Evolutionary conservation across 345 rosid genomes (phyloP).

Genomic region (Trapa bicornis): DNA sequence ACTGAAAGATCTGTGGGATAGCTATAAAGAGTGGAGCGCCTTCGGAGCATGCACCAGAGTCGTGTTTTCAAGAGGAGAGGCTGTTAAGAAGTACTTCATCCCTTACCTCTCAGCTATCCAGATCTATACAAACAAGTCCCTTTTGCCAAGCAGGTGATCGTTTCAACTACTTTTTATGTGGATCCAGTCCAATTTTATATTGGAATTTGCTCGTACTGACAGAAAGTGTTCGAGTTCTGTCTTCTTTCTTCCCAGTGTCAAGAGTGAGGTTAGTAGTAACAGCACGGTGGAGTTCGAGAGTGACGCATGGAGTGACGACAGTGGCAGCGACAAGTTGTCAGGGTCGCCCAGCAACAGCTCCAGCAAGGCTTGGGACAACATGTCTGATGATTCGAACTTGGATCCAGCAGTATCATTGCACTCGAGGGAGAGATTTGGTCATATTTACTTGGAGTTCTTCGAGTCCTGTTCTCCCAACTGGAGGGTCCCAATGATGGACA

Average conservation of each 20-base stretch:
- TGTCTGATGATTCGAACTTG: constrained; percentile 40
- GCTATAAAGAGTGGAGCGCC: constrained; percentile 65
- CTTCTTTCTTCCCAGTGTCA: background rate
- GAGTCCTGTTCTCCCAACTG: constrained; percentile 48
- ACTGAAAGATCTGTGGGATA: constrained; percentile 57
- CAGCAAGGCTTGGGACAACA: constrained; percentile 48
- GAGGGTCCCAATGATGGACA: constrained; percentile 45
- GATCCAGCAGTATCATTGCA: constrained; percentile 29
- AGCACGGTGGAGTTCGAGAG: constrained; percentile 7
- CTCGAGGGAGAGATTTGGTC: constrained; percentile 33
- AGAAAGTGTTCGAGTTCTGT: constrained; percentile 11
- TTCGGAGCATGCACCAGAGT: constrained; percentile 45
- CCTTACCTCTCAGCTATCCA: constrained; percentile 73
- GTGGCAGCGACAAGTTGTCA: constrained; percentile 41
- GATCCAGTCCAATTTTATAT: background rate
- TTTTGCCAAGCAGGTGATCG: constrained; percentile 32
- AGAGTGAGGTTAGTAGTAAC: constrained; percentile 19
- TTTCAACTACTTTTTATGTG: background rate
- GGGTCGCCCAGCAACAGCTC: constrained; percentile 53
- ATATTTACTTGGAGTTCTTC: constrained; percentile 38
- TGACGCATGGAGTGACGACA: constrained; percentile 57
- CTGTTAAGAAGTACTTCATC: constrained; percentile 42
- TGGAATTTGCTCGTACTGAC: background rate
- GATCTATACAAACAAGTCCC: constrained; percentile 35
- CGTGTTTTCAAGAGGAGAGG: constrained; percentile 20